phyloP scores from a whole-genome alignment of 2,329 filamentous ascomycete species.

The Niveomyces coronatus region DNA sequence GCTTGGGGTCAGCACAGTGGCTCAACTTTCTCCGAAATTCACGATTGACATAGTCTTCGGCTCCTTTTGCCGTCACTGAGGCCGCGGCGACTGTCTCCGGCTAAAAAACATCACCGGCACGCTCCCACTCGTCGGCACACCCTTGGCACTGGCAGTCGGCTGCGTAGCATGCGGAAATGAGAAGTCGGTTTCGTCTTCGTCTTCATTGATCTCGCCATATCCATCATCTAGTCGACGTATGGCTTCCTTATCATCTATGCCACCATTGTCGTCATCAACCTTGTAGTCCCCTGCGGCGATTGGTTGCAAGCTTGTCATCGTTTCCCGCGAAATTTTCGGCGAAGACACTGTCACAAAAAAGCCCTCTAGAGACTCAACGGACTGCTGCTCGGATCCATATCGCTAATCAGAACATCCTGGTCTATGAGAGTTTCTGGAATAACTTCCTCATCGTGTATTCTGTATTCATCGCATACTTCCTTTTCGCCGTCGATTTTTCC shows the following conservation, averaged over 20 bases:
- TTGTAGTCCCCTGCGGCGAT: constrained; percentile 17
- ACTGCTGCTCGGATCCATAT: constrained; percentile 18
- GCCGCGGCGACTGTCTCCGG: no score
- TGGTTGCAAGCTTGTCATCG: constrained; percentile 16
- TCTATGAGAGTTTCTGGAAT: constrained; percentile 15
- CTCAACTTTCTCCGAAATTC: no score
- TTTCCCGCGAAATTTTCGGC: constrained; percentile 20
- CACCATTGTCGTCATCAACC: constrained; percentile 14
- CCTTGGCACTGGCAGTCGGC: constrained; percentile 10
- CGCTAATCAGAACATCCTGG: constrained; percentile 13
- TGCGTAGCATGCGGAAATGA: constrained; percentile 26
- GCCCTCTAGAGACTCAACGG: constrained; percentile 25
- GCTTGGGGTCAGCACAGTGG: no score
- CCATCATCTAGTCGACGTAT: constrained; percentile 32
- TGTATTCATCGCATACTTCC: constrained; percentile 19
- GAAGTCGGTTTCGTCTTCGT: constrained; percentile 16
- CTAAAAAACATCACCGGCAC: no score
- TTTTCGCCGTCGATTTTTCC: constrained; percentile 19
- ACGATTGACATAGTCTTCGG: no score
- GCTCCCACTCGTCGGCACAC: no score
- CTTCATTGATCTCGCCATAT: no score
- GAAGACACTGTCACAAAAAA: constrained; percentile 31
- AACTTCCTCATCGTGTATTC: constrained; percentile 9
- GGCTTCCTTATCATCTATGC: constrained; percentile 32
- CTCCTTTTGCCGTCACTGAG: no score